A percentile compares a stretch with the other conserved stretches of the same genome.
Evolutionary conservation across 108 stramenopile species (phyloP).

Genomic region (Pseudonitzschia multiseries): DNA sequence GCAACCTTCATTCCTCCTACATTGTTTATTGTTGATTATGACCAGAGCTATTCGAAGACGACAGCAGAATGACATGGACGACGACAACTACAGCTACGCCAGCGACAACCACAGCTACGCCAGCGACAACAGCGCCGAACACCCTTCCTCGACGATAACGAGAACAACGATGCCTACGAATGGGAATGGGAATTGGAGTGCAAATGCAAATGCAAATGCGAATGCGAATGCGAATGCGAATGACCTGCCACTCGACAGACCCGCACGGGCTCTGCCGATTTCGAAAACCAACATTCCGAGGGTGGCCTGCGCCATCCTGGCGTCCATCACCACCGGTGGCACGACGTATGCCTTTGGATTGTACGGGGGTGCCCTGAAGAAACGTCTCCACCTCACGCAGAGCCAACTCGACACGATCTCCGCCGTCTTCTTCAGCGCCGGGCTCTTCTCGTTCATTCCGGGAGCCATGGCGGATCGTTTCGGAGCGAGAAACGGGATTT

Average conservation of each 20-base stretch:
- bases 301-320: slow-evolving; percentile 59
- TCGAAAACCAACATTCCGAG: slow-evolving; percentile 55
- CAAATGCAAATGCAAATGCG: neutral
- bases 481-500: slow-evolving; percentile 53
- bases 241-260: neutral
- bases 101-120: neutral
- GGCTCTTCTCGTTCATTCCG: slow-evolving; percentile 73
- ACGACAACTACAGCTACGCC: neutral
- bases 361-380: slow-evolving; percentile 72
- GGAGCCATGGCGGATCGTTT: slow-evolving; percentile 69
- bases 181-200: neutral
- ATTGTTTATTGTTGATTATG: neutral
- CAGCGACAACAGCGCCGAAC: slow-evolving; percentile 2
- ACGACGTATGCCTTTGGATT: slow-evolving; percentile 86
- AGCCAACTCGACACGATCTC: slow-evolving; percentile 74
- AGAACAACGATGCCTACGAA: neutral
- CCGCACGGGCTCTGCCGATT: neutral
- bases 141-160: neutral
- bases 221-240: neutral
- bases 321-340: slow-evolving; percentile 76
- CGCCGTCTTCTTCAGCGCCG: slow-evolving; percentile 72
- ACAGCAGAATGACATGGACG: neutral
- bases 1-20: too few species aligned
- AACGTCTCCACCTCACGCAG: slow-evolving; percentile 63
- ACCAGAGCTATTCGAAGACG: neutral